Base-by-base conservation (phyloP, 495 filamentous ascomycete species). In the Halenospora varia region DNA sequence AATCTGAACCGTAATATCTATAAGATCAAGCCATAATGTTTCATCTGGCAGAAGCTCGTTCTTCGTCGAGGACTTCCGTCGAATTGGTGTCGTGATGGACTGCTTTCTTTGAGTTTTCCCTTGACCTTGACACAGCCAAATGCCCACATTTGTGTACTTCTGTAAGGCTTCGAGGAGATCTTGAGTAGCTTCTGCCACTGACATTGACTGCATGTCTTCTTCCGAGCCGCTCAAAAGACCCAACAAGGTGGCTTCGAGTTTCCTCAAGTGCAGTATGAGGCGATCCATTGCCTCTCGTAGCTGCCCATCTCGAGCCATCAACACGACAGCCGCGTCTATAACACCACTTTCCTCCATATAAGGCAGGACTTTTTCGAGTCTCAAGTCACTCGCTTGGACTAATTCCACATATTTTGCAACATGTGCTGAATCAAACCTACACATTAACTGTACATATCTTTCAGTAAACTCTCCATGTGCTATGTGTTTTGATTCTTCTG, bases 101-200 rank as follows among this genome's bases (percentile, higher is more conserved):
- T 56, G 67, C 41, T 39, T 17, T 41, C 47, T 8, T 15, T 75
- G 70, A 1, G 80, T 82, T 63, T 87, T 90, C 51, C 82, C 92
- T 71, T 97, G 92, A 29, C 89, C 86, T 72, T 94, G 91, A 64
- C 94, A 97, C 20, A 98, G 79, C 94, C 94, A 98, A 19, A 92
- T 89, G 25, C 94, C 94, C 19, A 98, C 90, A 50, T 89, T 83
- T 0, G 85, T 80, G 69, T 96, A 97, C 67, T 93, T 97, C 54
- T 93, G 82, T 44, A 98, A 70, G 3, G 86, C 87, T 39, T 85
- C 82, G 17, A 96, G 75, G 1, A 95, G 77, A 46, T 85, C 81
- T 60, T 82, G 76, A 3, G 79, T 74, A 0, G 80, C 73, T 42
- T 68, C 68, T 50, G 76, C 72, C n/a, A 78, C 77, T 47, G 86